phyloP scores from a whole-genome alignment of 352 stramenopile species.

The Plasmopara viticola region DNA sequence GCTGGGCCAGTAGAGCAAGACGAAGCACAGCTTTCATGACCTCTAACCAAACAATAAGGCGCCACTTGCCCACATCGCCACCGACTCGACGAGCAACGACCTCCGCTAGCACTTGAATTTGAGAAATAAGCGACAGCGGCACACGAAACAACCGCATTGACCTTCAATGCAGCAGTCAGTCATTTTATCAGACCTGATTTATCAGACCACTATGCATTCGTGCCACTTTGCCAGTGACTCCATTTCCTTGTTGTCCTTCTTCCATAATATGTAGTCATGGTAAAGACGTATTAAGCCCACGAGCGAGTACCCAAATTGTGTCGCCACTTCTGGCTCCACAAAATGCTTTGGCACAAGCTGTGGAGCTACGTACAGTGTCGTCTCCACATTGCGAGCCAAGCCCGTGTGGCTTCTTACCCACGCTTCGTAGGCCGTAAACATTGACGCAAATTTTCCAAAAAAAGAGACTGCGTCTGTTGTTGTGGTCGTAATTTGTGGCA shows the following conservation, averaged over 20 bases:
- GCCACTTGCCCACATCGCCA: slow-evolving; percentile 63
- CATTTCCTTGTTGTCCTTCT: slow-evolving; percentile 23
- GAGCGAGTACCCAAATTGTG: slow-evolving; percentile 72
- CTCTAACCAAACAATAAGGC: slow-evolving; percentile 76
- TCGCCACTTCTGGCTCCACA: slow-evolving; percentile 56
- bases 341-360: slow-evolving; percentile 70
- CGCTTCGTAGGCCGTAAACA: slow-evolving; percentile 49
- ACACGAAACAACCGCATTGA: slow-evolving; percentile 54
- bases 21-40: slow-evolving; percentile 66
- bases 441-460: slow-evolving; percentile 11
- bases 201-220: slow-evolving; percentile 15
- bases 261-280: slow-evolving; percentile 81
- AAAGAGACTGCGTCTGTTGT: slow-evolving; percentile 1
- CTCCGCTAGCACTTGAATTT: slow-evolving; percentile 77
- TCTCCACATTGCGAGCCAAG: slow-evolving; percentile 72
- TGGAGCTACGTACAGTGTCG: slow-evolving; percentile 65
- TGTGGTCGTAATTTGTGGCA: slow-evolving; percentile 8
- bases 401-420: slow-evolving; percentile 58
- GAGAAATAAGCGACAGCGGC: slow-evolving; percentile 68
- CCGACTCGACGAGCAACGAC: slow-evolving; percentile 66
- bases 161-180: slow-evolving; percentile 16
- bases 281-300: slow-evolving; percentile 71
- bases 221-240: slow-evolving; percentile 17
- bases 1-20: slow-evolving; percentile 55
- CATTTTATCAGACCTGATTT: background rate